phyloP scores from a whole-genome alignment of 1,139 yeast genomes.

The Arxiozyma telluris region DNA sequence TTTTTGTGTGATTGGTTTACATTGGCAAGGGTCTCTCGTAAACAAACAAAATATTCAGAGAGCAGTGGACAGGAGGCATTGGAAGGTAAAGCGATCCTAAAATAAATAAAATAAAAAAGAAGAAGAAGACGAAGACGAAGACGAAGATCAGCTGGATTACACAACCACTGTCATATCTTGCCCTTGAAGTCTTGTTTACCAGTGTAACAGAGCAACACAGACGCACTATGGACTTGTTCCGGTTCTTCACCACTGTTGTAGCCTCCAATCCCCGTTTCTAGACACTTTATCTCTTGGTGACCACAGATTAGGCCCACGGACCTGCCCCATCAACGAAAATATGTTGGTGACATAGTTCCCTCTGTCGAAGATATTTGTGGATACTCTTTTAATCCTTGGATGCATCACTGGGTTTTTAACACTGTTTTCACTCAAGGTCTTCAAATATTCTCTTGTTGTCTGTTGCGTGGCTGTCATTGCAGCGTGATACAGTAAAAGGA shows the following conservation, averaged over 20 bases:
- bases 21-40: no score
- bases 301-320: constrained; percentile 39
- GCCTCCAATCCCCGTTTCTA: not conserved
- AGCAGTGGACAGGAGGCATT: no score
- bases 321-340: constrained; percentile 41
- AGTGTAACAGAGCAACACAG: no score
- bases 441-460: constrained; percentile 62
- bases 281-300: constrained; percentile 1
- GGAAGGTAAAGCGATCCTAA: no score
- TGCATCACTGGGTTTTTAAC: constrained; percentile 27
- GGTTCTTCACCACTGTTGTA: not conserved
- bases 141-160: no score
- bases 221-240: no score
- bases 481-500: constrained; percentile 46
- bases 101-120: no score
- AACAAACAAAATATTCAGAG: no score
- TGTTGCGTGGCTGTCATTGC: constrained; percentile 49
- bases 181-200: no score
- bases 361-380: constrained; percentile 40
- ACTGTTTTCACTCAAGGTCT: constrained; percentile 23
- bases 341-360: constrained; percentile 36
- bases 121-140: no score
- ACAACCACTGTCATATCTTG: no score
- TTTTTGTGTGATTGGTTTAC: no score
- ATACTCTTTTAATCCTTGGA: constrained; percentile 17